These are phyloP conservation scores for Wickerhamiella australiensis DNA, from an alignment of 805 yeast genomes.

Conservation along the genomic window DNA sequence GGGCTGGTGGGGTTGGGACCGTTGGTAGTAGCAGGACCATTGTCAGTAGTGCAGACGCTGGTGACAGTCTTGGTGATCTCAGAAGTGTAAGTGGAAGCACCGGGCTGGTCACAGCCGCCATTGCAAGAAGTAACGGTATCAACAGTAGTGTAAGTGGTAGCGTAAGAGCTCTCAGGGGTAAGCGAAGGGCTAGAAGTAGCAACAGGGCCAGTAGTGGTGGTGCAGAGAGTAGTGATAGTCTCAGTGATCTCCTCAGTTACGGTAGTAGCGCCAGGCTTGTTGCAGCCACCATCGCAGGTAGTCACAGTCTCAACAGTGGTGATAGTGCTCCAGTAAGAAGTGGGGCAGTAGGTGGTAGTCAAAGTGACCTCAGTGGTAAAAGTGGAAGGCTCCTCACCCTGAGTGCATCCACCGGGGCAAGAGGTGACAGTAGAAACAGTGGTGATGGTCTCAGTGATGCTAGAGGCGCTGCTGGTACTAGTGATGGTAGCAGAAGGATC, in stretches of 20 bases:
- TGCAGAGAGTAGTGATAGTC: neutral
- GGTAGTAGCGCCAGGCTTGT: neutral
- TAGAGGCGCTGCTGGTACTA: neutral
- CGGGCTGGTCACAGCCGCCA: conserved; percentile 4
- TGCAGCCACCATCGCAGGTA: conserved; percentile 8
- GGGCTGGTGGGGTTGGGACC: no score
- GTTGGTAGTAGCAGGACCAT: neutral
- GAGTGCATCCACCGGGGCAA: conserved; percentile 23
- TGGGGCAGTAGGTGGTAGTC: conserved; percentile 9
- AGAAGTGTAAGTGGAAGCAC: neutral
- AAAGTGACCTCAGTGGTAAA: neutral
- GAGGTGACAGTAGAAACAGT: conserved; percentile 19
- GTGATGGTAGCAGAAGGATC: neutral
- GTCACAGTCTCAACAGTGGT: conserved; percentile 6
- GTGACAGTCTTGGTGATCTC: conserved; percentile 5
- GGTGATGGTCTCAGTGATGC: neutral
- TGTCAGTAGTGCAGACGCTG: neutral
- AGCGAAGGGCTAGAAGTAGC: neutral
- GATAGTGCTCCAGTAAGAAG: neutral
- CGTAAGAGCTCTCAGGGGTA: neutral
- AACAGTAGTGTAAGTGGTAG: conserved; percentile 2
- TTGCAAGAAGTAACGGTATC: conserved; percentile 1
- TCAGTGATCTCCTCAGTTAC: neutral
- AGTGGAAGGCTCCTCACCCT: neutral
- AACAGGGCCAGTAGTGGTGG: neutral